Base-by-base conservation (phyloP, 768 basidiomycete species). In the Trametes cubensis region DNA sequence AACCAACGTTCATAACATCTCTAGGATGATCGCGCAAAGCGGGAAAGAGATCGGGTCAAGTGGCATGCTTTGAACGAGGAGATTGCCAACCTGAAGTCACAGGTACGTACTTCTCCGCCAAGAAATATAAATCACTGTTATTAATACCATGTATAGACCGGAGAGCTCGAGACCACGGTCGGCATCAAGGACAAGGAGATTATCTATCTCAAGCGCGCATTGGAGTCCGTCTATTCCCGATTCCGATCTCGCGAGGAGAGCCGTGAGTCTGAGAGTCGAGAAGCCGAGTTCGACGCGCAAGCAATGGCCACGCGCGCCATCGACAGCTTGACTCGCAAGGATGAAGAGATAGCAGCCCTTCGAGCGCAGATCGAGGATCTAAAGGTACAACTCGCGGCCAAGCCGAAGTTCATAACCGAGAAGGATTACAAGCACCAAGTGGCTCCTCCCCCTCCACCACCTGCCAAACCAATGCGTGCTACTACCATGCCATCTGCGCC, bases 151-250 rank as follows among this genome's bases (percentile, higher is more conserved):
- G n/a, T 11, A 34, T 68, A 94, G 90, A 79, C 79, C 47, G 73
- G 73, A 3, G 85, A 88, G 46, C 73, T 85, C 51, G 86, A 86
- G 46, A 73, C 68, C 4, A 66, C 73, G 3, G 47, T 85, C 3
- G 73, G 72, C 4, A 74, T 77, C 56, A 89, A 87, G 69, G 84
- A 89, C 64, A 94, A 92, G 70, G 90, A 94, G 58, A 80, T 89
- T 38, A 66, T 81, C 0, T 91, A 88, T 67, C 80, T 95, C 41
- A 92, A 93, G 70, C 87, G 89, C 15, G 90, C 92, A n/a, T 78
- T 97, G 40, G 92, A 94, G 72, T 89, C 90, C 7, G 89, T 95
- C 5, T 92, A 92, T 73, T 87, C 87, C 13, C 82, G 90, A n/a
- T 89, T 95, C 71, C 79, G 82, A 6, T 78, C 83, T 6, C 74